phyloP scores from a whole-genome alignment of 2,329 filamentous ascomycete genomes.

The Arthrobotrys conoides region DNA sequence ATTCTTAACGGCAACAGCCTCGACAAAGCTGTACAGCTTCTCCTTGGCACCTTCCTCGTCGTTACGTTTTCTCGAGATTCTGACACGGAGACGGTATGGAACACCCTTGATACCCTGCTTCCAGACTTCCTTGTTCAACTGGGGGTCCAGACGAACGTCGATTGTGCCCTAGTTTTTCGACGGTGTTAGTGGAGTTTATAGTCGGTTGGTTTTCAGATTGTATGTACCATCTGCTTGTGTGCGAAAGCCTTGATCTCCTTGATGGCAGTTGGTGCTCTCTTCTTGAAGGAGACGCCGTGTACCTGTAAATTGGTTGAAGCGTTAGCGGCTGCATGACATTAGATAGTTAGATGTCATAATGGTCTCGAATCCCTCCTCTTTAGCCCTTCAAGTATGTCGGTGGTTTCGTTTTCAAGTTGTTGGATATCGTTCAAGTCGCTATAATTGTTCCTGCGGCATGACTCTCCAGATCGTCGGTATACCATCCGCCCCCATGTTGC shows the following conservation, averaged over 20 bases:
- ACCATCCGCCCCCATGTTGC: background rate
- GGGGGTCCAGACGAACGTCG: constrained; percentile 97
- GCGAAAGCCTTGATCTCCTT: constrained; percentile 99
- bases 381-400: background rate
- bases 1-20: constrained; percentile 99
- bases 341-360: constrained; percentile 62
- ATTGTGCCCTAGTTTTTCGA: constrained; percentile 82
- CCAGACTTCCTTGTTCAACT: constrained; percentile 99
- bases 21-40: constrained; percentile 99
- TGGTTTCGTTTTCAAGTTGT: background rate
- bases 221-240: constrained; percentile 92
- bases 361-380: constrained; percentile 63
- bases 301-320: constrained; percentile 74
- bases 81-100: constrained; percentile 94
- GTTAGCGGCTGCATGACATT: constrained; percentile 37
- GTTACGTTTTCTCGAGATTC: constrained; percentile 99
- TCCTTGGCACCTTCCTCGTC: constrained; percentile 99
- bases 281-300: constrained; percentile 99
- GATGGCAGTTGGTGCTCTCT: constrained; percentile 97
- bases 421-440: background rate
- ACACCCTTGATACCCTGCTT: constrained; percentile 99
- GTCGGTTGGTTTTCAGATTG: constrained; percentile 32
- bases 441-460: background rate
- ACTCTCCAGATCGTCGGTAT: background rate
- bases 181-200: constrained; percentile 40